A percentile compares a stretch with the other conserved stretches of the same genome.
phyloP scores from a whole-genome alignment of 1,284 basidiomycete species.

The Neonothopanus nambi region DNA sequence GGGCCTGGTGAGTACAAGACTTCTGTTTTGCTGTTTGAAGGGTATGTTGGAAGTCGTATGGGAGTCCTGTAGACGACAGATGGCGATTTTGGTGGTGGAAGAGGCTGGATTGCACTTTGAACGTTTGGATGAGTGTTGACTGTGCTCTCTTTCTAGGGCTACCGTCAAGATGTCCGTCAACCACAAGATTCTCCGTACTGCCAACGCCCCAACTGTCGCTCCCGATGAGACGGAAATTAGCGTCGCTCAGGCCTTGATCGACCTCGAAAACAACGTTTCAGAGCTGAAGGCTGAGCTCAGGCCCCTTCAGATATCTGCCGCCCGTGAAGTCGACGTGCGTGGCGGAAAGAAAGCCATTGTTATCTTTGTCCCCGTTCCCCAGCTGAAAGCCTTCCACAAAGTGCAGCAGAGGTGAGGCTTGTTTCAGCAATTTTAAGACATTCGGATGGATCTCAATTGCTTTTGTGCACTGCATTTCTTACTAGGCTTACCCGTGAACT shows the following conservation, averaged over 20 bases:
- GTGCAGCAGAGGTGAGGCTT: constrained; percentile 91
- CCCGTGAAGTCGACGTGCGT: constrained; percentile 98
- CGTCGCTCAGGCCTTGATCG: constrained; percentile 95
- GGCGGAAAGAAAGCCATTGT: constrained; percentile 99
- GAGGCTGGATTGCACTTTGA: constrained; percentile 34
- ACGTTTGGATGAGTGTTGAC: constrained; percentile 35
- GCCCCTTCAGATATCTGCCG: constrained; percentile 95
- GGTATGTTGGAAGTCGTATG: constrained; percentile 11
- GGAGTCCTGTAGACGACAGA: constrained; percentile 15
- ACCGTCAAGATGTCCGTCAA: constrained; percentile 67
- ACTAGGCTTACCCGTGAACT: constrained; percentile 94
- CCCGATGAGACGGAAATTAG: constrained; percentile 92
- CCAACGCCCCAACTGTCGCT: constrained; percentile 88
- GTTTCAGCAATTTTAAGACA: background rate
- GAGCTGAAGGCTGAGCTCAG: constrained; percentile 98
- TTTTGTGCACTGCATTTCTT: constrained; percentile 4
- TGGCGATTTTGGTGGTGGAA: constrained; percentile 42
- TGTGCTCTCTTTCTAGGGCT: constrained; percentile 30
- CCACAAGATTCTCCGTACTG: constrained; percentile 93
- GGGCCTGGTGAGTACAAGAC: constrained; percentile 14
- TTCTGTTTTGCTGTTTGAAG: background rate
- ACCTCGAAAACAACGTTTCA: constrained; percentile 97
- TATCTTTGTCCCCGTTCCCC: constrained; percentile 96
- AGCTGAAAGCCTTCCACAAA: constrained; percentile 99
- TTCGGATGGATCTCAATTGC: background rate